Conservation (phyloP, 1,139 yeast genomes). For the Barnettozyma hawaiiensis region DNA sequence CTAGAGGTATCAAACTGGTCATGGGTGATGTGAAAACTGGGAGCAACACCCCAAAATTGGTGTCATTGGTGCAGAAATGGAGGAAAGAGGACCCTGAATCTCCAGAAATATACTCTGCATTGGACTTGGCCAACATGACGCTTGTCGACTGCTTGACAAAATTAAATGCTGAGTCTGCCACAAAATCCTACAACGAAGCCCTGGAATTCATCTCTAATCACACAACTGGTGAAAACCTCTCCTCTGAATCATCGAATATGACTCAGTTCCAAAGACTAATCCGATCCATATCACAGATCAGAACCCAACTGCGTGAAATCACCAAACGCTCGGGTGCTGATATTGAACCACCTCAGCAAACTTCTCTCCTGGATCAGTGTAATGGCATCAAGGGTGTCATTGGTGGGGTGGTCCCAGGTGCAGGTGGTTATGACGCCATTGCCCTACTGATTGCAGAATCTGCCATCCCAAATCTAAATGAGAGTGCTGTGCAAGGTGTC, state of each 20-base stretch:
- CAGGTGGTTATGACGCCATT: slow-evolving; percentile 95
- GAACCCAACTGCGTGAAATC: slow-evolving; percentile 51
- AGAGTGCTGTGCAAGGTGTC: slow-evolving; percentile 39
- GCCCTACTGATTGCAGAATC: slow-evolving; percentile 57
- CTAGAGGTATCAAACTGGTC: slow-evolving; percentile 58
- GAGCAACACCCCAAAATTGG: slow-evolving; percentile 89
- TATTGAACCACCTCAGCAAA: slow-evolving; percentile 82
- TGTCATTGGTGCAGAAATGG: slow-evolving; percentile 73
- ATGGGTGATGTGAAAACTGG: slow-evolving; percentile 96
- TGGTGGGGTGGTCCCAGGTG: slow-evolving; percentile 97
- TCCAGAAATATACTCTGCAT: slow-evolving; percentile 42
- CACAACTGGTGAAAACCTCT: slow-evolving; percentile 18
- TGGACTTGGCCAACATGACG: slow-evolving; percentile 53
- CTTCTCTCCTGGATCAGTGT: slow-evolving; percentile 62
- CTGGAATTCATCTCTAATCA: slow-evolving; percentile 23
- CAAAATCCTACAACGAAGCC: slow-evolving; percentile 29
- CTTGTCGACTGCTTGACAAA: slow-evolving; percentile 45
- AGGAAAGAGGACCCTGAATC: slow-evolving; percentile 46
- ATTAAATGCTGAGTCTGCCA: slow-evolving; percentile 33
- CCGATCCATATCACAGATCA: slow-evolving; percentile 41
- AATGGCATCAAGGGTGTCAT: slow-evolving; percentile 59
- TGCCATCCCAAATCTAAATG: slow-evolving; percentile 36
- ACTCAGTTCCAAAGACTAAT: slow-evolving; percentile 27
- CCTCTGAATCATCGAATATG: slow-evolving; percentile 13
- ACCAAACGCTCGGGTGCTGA: slow-evolving; percentile 70